phyloP scores from a whole-genome alignment of 345 rosid genomes.

The Populus nigra region DNA sequence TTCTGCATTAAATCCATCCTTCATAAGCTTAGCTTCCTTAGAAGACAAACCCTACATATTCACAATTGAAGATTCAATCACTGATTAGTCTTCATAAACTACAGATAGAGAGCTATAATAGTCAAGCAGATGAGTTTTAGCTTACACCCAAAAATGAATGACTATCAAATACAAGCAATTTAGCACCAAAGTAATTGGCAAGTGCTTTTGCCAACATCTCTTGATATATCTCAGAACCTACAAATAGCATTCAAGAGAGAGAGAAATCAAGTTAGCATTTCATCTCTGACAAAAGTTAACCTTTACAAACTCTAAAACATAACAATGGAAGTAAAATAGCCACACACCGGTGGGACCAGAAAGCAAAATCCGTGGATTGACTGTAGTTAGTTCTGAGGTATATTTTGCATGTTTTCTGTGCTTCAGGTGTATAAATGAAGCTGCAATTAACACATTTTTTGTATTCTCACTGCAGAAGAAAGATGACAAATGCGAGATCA shows the following conservation, averaged over 20 bases:
- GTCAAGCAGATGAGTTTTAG: conserved; percentile 13
- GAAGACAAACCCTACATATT: conserved; percentile 65
- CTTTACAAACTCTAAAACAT: neutral
- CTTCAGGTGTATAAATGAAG: conserved; percentile 81
- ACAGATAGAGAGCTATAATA: conserved; percentile 3
- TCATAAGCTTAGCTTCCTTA: conserved; percentile 70
- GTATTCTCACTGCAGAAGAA: conserved; percentile 63
- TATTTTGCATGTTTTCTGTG: conserved; percentile 69
- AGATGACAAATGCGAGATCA: conserved; percentile 11
- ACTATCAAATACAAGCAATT: conserved; percentile 81
- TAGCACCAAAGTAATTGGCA: conserved; percentile 72
- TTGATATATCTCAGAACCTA: conserved; percentile 92
- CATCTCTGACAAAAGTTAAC: neutral
- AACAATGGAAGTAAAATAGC: neutral
- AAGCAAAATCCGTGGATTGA: conserved; percentile 82
- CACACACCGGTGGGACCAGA: conserved; percentile 90
- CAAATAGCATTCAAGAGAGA: conserved; percentile 18
- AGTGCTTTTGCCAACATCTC: conserved; percentile 89
- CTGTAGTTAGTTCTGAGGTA: conserved; percentile 62
- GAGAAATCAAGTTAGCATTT: conserved; percentile 14
- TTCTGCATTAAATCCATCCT: conserved; percentile 57
- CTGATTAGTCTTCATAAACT: conserved; percentile 3
- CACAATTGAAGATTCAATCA: conserved; percentile 24
- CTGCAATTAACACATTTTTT: conserved; percentile 66
- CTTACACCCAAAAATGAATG: conserved; percentile 81